Conservation (phyloP, 352 stramenopile species). For the Phytophthora quininea region DNA sequence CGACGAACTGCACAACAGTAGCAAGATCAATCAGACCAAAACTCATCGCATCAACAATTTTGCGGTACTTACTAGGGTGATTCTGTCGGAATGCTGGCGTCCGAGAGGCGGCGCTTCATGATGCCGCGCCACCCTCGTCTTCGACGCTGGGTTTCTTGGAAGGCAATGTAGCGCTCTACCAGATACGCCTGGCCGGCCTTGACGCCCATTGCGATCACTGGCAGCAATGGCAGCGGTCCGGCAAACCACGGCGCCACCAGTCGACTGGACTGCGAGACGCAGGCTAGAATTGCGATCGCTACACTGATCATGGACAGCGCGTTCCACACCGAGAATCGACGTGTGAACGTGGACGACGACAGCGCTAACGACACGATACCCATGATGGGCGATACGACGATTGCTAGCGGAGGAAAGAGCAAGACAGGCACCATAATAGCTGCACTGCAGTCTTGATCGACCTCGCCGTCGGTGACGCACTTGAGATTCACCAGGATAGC, state of each 20-base stretch:
- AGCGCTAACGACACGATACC: conserved; percentile 77
- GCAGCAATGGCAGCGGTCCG: conserved; percentile 69
- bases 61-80: conserved; percentile 53
- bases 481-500: conserved; percentile 83
- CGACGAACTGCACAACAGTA: conserved; percentile 21
- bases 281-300: conserved; percentile 66
- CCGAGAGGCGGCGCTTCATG: conserved; percentile 83
- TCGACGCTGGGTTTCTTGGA: conserved; percentile 76
- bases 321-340: conserved; percentile 82
- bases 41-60: not conserved
- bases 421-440: conserved; percentile 77
- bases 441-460: conserved; percentile 73
- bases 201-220: conserved; percentile 63
- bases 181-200: conserved; percentile 75
- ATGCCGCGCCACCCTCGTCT: conserved; percentile 80
- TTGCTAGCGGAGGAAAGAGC: conserved; percentile 66
- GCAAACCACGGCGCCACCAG: conserved; percentile 86
- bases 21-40: conserved; percentile 14
- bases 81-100: conserved; percentile 73
- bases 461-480: conserved; percentile 74
- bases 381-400: conserved; percentile 76
- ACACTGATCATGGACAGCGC: conserved; percentile 81
- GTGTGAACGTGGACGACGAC: conserved; percentile 70
- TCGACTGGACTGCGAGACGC: conserved; percentile 64
- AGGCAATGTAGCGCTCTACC: conserved; percentile 79